phyloP scores from a whole-genome alignment of 176 grass and related monocot species.

The Aegilops longissima region DNA sequence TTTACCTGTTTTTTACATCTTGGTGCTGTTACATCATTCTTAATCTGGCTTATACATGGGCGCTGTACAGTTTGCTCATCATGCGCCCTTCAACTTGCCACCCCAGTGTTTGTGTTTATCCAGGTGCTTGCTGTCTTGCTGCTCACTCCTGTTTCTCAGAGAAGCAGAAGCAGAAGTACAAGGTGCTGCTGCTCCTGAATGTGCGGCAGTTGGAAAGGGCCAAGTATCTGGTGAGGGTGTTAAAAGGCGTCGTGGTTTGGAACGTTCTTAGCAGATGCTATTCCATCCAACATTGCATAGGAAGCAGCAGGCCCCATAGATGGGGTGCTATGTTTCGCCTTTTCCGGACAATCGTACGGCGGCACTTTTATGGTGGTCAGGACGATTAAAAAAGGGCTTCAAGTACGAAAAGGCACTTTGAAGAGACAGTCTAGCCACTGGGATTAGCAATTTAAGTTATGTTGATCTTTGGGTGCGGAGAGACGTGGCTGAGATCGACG shows the following conservation, averaged over 20 bases:
- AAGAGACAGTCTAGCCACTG: not conserved
- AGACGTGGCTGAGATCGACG: not conserved
- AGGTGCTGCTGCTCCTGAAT: not conserved
- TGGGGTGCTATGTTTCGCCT: not conserved
- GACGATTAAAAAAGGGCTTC: slow-evolving; percentile 21
- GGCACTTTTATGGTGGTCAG: slow-evolving; percentile 31
- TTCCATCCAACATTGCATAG: slow-evolving; percentile 20
- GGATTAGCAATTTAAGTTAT: not conserved
- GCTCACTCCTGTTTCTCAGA: not conserved
- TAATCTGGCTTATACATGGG: slow-evolving; percentile 22
- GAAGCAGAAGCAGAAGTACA: not conserved
- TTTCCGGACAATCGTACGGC: slow-evolving; percentile 38
- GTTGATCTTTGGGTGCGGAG: not conserved
- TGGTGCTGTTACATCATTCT: slow-evolving; percentile 30
- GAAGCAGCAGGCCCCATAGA: slow-evolving; percentile 24
- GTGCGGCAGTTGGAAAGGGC: not conserved
- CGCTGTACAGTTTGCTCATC: slow-evolving; percentile 37
- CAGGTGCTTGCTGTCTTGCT: not conserved
- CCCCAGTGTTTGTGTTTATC: not conserved
- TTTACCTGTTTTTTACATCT: slow-evolving; percentile 13
- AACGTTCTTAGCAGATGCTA: slow-evolving; percentile 10
- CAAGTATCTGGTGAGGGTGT: not conserved
- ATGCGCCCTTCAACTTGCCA: not conserved
- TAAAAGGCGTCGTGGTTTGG: not conserved
- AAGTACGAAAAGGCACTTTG: slow-evolving; percentile 35